Evolutionary conservation across 2,329 filamentous ascomycete genomes (phyloP), one percentile per base, ranked within the genome.

Genomic region (Diaporthe sp.): DNA sequence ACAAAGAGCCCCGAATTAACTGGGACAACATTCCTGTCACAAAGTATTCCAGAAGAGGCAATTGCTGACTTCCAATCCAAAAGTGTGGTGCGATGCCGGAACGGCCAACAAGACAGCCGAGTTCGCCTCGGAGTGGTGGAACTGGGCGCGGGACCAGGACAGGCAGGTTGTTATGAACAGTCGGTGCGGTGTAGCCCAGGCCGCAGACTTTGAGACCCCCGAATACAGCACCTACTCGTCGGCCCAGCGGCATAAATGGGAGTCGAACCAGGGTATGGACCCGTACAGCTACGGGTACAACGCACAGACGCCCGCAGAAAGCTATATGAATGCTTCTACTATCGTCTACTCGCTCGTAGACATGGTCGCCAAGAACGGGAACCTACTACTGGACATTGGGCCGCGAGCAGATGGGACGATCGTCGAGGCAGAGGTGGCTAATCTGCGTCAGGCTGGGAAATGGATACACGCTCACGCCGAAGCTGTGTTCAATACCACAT

Each of bases 211-310:
- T 78, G 89, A 92, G 79, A 92, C 90, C 1, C 90, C 90, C 0
- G 90, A 92, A 79, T 92, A 92, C 79, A 82, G 84, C 39, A 85
- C 84, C 10, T 90, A 88, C 79, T 82, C 84, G 3, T 84, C 86
- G 4, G 85, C 87, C 12, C 88, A 90, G 80, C 80, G 83, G 44
- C 84, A 88, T 39, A 92, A 92, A 80, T 92, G 90, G 90, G 90
- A 92, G 81, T 87, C 83, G 55, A 92, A 88, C 81, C 85, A 85
- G 57, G 90, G 90, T 51, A 89, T 92, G 88, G 90, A 92, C 78
- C 90, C 90, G 0, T 91, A 85, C 78, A 87, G 84, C 77, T 92
- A 92, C 78, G 90, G 90, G 4, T 92, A 89, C 81, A 92, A 92
- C 79, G 83, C 87, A 9, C 89, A 89, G 1, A 92, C 89, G 0